These are phyloP conservation scores for Ambrosiella beaveri DNA, from an alignment of 2,329 filamentous ascomycete species.

Conservation along the genomic window DNA sequence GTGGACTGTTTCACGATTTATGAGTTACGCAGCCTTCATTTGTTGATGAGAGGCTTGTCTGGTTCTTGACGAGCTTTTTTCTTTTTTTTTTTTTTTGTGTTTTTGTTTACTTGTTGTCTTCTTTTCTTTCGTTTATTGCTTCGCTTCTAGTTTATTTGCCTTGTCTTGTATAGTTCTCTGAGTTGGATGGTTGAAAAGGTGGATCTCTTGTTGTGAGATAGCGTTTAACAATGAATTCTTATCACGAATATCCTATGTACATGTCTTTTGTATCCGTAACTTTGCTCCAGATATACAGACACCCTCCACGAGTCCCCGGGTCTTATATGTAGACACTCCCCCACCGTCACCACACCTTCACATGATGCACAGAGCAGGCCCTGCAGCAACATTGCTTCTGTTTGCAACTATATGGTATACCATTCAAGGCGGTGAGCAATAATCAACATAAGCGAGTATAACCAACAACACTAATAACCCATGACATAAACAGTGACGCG, in stretches of 20 bases:
- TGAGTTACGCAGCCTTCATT: neutral
- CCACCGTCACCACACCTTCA: neutral
- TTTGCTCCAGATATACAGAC: neutral
- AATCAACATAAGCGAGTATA: neutral
- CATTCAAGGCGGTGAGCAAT: slow-evolving; percentile 2
- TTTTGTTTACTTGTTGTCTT: neutral
- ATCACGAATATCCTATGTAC: too few species aligned
- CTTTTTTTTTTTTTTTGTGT: neutral
- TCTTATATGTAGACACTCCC: neutral
- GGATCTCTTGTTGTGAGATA: too few species aligned
- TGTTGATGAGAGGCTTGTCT: neutral
- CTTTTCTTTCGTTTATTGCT: neutral
- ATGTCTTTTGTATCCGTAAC: neutral
- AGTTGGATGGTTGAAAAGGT: too few species aligned
- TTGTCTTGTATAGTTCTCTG: neutral
- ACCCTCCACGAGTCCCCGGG: neutral
- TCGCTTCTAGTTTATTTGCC: neutral
- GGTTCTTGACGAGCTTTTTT: neutral
- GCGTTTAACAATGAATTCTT: too few species aligned
- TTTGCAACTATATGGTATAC: neutral
- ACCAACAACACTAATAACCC: neutral
- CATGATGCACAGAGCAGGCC: neutral
- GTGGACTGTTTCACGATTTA: neutral
- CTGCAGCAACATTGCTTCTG: neutral
- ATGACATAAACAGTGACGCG: neutral